phyloP scores from a whole-genome alignment of 495 filamentous ascomycete species.

The Lichenothelia convexa region DNA sequence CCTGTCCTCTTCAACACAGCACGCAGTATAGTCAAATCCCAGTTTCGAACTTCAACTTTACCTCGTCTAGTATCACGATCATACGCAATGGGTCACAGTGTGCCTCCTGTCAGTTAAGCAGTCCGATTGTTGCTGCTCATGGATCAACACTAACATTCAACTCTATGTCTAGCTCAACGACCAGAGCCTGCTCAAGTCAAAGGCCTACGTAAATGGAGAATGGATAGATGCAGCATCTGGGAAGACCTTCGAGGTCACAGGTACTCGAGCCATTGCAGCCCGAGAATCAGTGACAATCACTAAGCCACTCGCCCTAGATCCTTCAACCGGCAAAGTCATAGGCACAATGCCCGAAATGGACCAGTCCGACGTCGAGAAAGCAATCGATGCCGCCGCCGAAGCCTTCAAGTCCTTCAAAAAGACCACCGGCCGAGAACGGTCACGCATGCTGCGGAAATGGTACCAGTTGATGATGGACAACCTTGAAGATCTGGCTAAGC shows the following conservation, averaged over 20 bases:
- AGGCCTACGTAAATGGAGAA: slow-evolving; percentile 25
- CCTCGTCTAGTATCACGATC: slow-evolving; percentile 12
- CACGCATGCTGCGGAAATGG: slow-evolving; percentile 66
- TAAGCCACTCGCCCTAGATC: slow-evolving; percentile 33
- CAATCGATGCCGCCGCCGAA: slow-evolving; percentile 55
- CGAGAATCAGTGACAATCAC: background rate
- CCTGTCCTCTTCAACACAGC: slow-evolving; percentile 9
- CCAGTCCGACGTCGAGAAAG: slow-evolving; percentile 51
- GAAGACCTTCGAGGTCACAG: slow-evolving; percentile 26
- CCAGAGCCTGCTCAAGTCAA: slow-evolving; percentile 22
- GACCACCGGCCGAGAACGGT: slow-evolving; percentile 56
- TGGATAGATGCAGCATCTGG: slow-evolving; percentile 25
- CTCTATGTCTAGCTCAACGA: slow-evolving; percentile 18
- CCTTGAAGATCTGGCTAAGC: slow-evolving; percentile 64
- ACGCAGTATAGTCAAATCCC: slow-evolving; percentile 7
- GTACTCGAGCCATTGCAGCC: slow-evolving; percentile 4
- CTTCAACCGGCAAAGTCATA: slow-evolving; percentile 60
- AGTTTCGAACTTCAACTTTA: slow-evolving; percentile 13
- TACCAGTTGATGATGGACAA: slow-evolving; percentile 81
- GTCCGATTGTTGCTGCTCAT: background rate
- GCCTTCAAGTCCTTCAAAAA: slow-evolving; percentile 60
- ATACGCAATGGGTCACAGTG: slow-evolving; percentile 18
- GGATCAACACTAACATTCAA: background rate
- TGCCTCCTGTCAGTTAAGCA: slow-evolving; percentile 14
- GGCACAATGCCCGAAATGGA: slow-evolving; percentile 71